Evolutionary conservation across 1,139 yeast genomes (phyloP).

Genomic region (Magnusiomyces tetraspermus): DNA sequence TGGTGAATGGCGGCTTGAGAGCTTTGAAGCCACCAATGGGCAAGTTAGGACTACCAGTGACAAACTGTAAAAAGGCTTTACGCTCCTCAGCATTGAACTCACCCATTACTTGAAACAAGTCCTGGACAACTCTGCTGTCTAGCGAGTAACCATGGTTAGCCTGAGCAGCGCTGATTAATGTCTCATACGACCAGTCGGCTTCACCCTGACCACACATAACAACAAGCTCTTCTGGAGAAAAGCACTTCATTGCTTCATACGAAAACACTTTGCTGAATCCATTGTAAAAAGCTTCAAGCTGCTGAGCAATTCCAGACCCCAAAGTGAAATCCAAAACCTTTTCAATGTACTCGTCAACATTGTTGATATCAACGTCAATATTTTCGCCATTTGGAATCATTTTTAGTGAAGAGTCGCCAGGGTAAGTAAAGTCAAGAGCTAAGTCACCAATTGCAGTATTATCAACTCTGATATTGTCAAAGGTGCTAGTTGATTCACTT

Average conservation of each 20-base stretch:
- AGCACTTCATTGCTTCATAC: conserved; percentile 56
- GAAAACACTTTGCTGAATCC: conserved; percentile 88
- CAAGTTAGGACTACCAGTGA: conserved; percentile 87
- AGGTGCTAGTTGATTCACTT: conserved; percentile 21
- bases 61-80: conserved; percentile 69
- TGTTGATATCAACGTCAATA: conserved; percentile 41
- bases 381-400: conserved; percentile 49
- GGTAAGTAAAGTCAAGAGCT: conserved; percentile 57
- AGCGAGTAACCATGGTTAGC: conserved; percentile 88
- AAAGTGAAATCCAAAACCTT: conserved; percentile 53
- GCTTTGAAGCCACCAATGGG: conserved; percentile 93
- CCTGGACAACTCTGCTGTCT: conserved; percentile 56
- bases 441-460: conserved; percentile 44
- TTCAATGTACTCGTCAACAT: conserved; percentile 50
- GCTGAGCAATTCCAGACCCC: conserved; percentile 54
- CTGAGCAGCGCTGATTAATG: conserved; percentile 51
- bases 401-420: conserved; percentile 63
- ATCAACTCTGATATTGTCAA: conserved; percentile 32
- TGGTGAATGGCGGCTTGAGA: conserved; percentile 73
- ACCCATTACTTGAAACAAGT: conserved; percentile 51
- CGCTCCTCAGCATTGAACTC: conserved; percentile 47
- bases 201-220: conserved; percentile 62
- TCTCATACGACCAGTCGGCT: conserved; percentile 72
- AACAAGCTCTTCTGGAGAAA: conserved; percentile 64
- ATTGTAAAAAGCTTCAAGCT: conserved; percentile 57